Evolutionary conservation across 2,329 filamentous ascomycete species (phyloP).

Genomic region (Chrysoporthe puriensis): DNA sequence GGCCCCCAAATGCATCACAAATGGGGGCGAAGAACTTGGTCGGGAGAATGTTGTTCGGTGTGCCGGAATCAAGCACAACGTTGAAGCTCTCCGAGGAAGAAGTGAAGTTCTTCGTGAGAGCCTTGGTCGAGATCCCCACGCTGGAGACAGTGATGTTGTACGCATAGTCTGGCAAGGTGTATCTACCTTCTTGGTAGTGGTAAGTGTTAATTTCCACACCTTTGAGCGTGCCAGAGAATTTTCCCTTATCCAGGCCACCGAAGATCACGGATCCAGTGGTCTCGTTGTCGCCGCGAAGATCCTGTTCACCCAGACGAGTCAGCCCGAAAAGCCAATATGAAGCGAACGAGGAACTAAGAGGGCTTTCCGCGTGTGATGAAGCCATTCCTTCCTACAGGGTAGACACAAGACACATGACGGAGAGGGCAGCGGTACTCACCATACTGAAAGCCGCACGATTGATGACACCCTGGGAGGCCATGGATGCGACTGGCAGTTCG

Average conservation of each 20-base stretch:
- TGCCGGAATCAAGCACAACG: not conserved
- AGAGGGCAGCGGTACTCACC: not conserved
- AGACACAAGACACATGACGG: not conserved
- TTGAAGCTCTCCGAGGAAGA: not conserved
- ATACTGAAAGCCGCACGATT: not conserved
- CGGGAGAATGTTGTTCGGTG: not conserved
- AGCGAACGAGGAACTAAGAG: not conserved
- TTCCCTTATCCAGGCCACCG: not conserved
- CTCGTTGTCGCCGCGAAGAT: not conserved
- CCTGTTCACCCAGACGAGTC: not conserved
- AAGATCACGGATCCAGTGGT: conserved; percentile 1
- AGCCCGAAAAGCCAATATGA: not conserved
- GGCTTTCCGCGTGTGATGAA: too few species aligned
- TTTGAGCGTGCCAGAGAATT: not conserved
- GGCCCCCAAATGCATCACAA: not conserved
- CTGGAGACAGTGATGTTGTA: conserved; percentile 1
- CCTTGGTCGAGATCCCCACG: not conserved
- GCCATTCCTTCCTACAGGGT: too few species aligned
- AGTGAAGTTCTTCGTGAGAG: not conserved
- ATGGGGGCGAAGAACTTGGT: not conserved
- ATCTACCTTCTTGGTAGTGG: not conserved
- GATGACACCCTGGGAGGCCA: conserved; percentile 6
- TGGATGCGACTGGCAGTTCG: not conserved
- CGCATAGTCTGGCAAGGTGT: not conserved
- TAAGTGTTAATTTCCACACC: not conserved